Percentiles rank a stretch among this genome's conserved stretches.
Conservation (phyloP, 2,329 filamentous ascomycete species). For the Arthrinium puccinioides region DNA sequence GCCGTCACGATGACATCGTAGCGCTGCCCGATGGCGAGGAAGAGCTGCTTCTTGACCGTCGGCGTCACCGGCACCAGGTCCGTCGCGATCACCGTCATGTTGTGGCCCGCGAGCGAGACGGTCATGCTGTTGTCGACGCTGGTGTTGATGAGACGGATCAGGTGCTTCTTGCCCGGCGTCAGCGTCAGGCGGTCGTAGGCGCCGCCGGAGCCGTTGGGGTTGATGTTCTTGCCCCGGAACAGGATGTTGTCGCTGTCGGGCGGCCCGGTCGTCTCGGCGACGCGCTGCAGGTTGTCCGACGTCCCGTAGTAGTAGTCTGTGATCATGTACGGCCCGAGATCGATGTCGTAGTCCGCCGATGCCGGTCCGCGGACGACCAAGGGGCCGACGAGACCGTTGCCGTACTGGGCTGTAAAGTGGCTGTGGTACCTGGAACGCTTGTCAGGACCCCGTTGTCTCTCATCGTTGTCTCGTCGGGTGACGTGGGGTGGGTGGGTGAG, state of each 20-base stretch:
- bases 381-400: conserved; percentile 42
- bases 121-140: conserved; percentile 34
- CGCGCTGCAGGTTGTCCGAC: conserved; percentile 34
- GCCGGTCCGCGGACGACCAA: conserved; percentile 44
- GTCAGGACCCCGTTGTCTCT: too few species aligned
- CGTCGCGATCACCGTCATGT: conserved; percentile 45
- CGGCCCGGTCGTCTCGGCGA: conserved; percentile 14
- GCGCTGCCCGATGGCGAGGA: conserved; percentile 25
- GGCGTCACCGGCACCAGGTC: conserved; percentile 53
- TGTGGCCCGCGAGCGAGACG: conserved; percentile 50
- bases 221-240: conserved; percentile 35
- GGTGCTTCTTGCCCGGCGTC: conserved; percentile 36
- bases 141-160: conserved; percentile 35
- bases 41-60: conserved; percentile 38
- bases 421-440: conserved; percentile 10
- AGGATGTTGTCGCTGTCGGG: conserved; percentile 32
- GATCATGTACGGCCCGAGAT: conserved; percentile 41
- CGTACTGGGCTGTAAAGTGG: conserved; percentile 42
- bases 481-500: too few species aligned
- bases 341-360: conserved; percentile 43
- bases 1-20: conserved; percentile 39
- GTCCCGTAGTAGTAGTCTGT: conserved; percentile 40
- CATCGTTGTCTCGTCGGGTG: too few species aligned
- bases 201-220: conserved; percentile 21
- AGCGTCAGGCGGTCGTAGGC: conserved; percentile 26